Base-by-base conservation (phyloP, 2,329 filamentous ascomycete species). In the Pezicula rhizophila region DNA sequence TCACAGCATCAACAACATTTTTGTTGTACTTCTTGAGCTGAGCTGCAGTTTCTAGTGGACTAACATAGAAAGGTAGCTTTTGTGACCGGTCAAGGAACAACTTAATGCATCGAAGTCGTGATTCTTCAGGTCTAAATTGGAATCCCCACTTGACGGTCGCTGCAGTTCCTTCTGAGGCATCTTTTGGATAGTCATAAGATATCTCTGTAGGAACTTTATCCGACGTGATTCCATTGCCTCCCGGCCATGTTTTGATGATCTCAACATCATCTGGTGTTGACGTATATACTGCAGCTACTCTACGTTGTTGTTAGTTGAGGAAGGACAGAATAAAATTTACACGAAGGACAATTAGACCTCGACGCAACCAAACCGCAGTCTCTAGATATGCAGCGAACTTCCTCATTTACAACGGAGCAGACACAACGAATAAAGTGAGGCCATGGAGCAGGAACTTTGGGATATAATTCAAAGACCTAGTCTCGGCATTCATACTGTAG, bases 181-280 rank as follows among this genome's bases (percentile, higher is more conserved):
- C 57, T 45, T 68, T 62, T 46, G 70, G 66, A 28, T 70, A 66
- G 50, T 77, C 74, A 55, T 85, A 84, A 47, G 72, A 68, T 49
- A 91, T 84, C 65, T 91, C 87, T 12, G 86, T 89, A 1, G 87
- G 87, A 2, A 91, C 87, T 72, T 92, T 92, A 71, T 92, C 87
- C 33, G 85, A 89, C n/a, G 87, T 90, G 68, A 91, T 89, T 59
- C 86, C 86, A 62, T 91, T 90, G 25, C 85, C 85, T 23, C 87
- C 87, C 0, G 87, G 87, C 87, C 87, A 92, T 12, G 80, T 85
- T 70, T 89, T 90, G 71, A 91, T 89, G 60, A 90, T 88, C 63
- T 90, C 85, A 50, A 91, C 75, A 64, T 90, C 87, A 64, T 91
- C 86, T 11, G 87, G 86, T 1, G 82, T 87, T 4, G 81, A 84